phyloP scores from a whole-genome alignment of 208 protist species.

The Trichomonas vaginalis region DNA sequence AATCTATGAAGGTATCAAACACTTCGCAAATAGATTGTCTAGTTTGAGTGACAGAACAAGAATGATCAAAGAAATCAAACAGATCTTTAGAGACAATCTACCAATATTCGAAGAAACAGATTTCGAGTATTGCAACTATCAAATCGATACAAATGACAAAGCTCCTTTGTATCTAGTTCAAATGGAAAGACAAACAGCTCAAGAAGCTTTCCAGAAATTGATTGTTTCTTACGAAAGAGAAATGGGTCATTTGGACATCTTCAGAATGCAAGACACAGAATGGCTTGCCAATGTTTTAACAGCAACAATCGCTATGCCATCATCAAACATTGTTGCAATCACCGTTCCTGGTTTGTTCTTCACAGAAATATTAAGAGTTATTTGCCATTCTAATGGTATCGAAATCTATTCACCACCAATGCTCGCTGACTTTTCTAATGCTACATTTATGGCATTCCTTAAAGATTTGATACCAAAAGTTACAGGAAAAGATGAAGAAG shows the following conservation, averaged over 20 bases:
- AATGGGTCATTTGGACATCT: background rate
- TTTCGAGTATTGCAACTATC: conserved; percentile 2
- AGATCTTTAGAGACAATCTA: background rate
- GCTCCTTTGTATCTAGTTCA: background rate
- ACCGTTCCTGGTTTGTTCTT: background rate
- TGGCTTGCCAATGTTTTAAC: background rate
- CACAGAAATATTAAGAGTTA: background rate
- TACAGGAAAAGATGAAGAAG: conserved; percentile 4
- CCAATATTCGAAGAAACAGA: background rate
- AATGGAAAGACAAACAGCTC: background rate
- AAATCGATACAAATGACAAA: conserved; percentile 11
- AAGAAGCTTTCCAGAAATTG: background rate
- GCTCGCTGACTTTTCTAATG: background rate
- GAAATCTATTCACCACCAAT: background rate
- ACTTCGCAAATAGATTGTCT: background rate
- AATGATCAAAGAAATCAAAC: background rate
- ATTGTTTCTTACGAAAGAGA: conserved; percentile 7
- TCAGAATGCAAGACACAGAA: background rate
- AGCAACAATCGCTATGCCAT: background rate
- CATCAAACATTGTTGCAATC: background rate
- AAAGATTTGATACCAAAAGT: background rate
- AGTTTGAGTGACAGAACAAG: background rate
- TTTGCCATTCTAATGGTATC: background rate
- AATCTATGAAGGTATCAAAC: background rate
- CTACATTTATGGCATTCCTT: background rate